Conservation (phyloP, 2,329 filamentous ascomycete genomes). For the Penicillium sclerotiorum region DNA sequence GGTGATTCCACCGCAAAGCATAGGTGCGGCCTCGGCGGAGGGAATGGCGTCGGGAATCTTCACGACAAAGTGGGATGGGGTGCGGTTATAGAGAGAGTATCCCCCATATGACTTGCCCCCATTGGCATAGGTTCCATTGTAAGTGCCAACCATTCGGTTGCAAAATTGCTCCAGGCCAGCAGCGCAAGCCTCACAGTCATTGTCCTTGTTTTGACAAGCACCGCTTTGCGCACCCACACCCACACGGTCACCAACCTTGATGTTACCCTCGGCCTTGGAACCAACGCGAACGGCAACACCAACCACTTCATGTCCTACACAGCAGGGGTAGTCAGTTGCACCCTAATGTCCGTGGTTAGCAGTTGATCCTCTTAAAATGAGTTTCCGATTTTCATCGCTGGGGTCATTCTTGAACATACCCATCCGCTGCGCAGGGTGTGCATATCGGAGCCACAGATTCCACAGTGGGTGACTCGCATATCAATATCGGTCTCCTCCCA, state of each 20-base stretch:
- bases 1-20: conserved; percentile 77
- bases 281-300: conserved; percentile 62
- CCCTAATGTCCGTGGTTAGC: conserved; percentile 20
- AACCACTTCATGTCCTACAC: conserved; percentile 67
- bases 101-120: conserved; percentile 69
- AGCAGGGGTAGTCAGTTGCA: conserved; percentile 45
- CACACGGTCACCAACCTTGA: conserved; percentile 39
- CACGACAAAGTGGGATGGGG: conserved; percentile 60
- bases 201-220: conserved; percentile 50
- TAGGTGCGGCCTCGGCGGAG: conserved; percentile 61
- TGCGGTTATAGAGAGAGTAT: conserved; percentile 60
- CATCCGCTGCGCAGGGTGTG: conserved; percentile 58
- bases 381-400: not conserved
- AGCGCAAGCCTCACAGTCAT: conserved; percentile 56
- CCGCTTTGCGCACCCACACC: conserved; percentile 64
- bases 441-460: conserved; percentile 65
- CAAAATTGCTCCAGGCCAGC: conserved; percentile 41
- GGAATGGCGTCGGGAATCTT: conserved; percentile 56
- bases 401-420: conserved; percentile 24
- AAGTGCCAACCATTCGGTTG: conserved; percentile 31
- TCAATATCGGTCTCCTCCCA: conserved; percentile 68
- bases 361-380: not conserved
- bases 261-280: conserved; percentile 36
- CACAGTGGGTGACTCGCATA: conserved; percentile 65
- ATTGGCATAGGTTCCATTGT: conserved; percentile 41